phyloP scores from a whole-genome alignment of 73 alveolate species.

The Paramecium sonneborni region DNA sequence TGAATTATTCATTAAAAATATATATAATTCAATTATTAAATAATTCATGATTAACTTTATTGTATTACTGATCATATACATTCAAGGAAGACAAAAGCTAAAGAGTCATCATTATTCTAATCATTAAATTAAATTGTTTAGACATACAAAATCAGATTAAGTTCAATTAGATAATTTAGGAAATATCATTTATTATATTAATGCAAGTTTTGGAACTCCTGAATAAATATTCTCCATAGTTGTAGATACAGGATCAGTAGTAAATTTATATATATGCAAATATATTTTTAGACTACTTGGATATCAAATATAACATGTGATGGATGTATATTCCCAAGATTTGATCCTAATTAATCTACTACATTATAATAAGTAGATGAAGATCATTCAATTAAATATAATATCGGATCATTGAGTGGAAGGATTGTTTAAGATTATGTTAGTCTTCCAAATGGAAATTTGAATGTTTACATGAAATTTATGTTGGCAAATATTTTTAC shows the following conservation, averaged over 20 bases:
- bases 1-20: slow-evolving; percentile 44
- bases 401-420: background rate
- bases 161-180: background rate
- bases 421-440: background rate
- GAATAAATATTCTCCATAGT: background rate
- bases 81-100: background rate
- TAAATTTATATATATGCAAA: background rate
- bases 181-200: background rate
- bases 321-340: background rate
- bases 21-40: background rate
- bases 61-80: background rate
- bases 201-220: slow-evolving; percentile 7
- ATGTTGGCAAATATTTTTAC: background rate
- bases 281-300: slow-evolving; percentile 18
- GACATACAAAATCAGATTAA: background rate
- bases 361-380: background rate
- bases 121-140: background rate
- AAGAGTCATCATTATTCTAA: background rate
- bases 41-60: background rate
- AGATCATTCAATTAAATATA: slow-evolving; percentile 2
- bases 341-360: background rate
- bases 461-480: background rate
- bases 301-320: slow-evolving; percentile 2
- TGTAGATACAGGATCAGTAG: slow-evolving; percentile 16
- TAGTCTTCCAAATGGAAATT: background rate